phyloP scores from a whole-genome alignment of 208 protist genomes.

The Leishmania arabica region DNA sequence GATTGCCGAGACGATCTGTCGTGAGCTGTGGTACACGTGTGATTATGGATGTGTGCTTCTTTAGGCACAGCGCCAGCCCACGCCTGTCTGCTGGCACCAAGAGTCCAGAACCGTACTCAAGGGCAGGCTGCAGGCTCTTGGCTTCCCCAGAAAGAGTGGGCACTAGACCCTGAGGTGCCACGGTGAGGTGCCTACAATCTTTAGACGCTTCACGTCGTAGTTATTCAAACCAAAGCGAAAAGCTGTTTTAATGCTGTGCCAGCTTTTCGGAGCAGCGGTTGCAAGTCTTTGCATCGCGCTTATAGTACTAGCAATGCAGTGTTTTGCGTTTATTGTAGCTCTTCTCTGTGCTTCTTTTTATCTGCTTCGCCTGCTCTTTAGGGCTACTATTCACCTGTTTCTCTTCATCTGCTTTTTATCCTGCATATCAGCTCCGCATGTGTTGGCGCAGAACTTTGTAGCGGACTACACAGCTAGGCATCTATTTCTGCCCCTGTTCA shows the following conservation, averaged over 20 bases:
- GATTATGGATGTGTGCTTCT: neutral
- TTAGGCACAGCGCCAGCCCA: neutral
- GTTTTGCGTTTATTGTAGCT: too few relatives aligned
- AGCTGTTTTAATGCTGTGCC: fast-evolving
- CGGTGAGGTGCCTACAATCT: conserved; percentile 71
- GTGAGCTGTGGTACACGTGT: neutral
- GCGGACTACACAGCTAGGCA: conserved; percentile 81
- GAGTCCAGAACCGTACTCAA: neutral
- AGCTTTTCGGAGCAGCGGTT: too few relatives aligned
- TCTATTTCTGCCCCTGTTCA: neutral
- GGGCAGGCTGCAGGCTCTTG: neutral
- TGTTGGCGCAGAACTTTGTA: conserved; percentile 62
- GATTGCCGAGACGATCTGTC: too few relatives aligned
- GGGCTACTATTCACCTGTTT: neutral
- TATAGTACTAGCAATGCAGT: too few relatives aligned
- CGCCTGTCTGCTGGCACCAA: neutral
- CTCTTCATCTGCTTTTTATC: neutral
- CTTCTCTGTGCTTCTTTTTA: too few relatives aligned
- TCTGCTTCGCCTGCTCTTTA: neutral
- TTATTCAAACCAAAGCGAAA: neutral
- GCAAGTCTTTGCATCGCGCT: too few relatives aligned
- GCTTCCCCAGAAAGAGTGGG: too few relatives aligned
- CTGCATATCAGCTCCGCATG: neutral
- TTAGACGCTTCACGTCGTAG: conserved; percentile 35
- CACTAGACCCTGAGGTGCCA: conserved; percentile 34